Evolutionary conservation across 176 grass and related monocot genomes (phyloP).

Genomic region (Eleusine indica): DNA sequence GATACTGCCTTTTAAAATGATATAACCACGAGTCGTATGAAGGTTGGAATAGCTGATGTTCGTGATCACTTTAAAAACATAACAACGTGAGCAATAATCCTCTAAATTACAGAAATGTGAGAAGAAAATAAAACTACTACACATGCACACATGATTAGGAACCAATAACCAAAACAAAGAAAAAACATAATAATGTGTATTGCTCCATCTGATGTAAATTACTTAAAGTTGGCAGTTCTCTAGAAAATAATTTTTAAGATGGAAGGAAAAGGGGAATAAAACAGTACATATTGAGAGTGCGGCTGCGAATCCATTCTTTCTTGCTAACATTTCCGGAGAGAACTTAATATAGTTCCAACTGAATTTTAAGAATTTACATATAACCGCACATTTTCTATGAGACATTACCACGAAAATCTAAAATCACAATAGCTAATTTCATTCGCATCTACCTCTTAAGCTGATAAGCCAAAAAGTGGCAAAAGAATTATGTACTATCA

Average conservation of each 20-base stretch:
- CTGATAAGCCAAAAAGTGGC: conserved; percentile 20
- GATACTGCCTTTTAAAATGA: background rate
- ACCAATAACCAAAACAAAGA: background rate
- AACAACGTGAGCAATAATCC: background rate
- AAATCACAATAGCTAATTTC: conserved; percentile 24
- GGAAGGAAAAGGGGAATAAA: background rate
- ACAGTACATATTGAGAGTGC: background rate
- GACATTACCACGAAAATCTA: conserved; percentile 24
- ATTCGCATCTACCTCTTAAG: conserved; percentile 33
- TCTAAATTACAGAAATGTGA: background rate
- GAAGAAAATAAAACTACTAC: background rate
- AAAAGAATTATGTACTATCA: conserved; percentile 30
- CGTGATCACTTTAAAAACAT: background rate
- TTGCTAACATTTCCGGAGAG: conserved; percentile 2
- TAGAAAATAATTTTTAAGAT: background rate
- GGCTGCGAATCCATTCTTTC: background rate
- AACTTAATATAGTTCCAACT: background rate
- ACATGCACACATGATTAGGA: background rate
- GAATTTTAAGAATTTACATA: conserved; percentile 29
- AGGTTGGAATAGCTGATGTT: background rate
- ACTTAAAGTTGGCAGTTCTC: background rate
- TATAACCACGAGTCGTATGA: background rate
- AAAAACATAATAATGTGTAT: background rate
- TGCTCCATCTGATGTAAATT: background rate
- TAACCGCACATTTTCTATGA: background rate